Conservation (phyloP, 345 rosid species). For the Atalantia buxifolia region DNA sequence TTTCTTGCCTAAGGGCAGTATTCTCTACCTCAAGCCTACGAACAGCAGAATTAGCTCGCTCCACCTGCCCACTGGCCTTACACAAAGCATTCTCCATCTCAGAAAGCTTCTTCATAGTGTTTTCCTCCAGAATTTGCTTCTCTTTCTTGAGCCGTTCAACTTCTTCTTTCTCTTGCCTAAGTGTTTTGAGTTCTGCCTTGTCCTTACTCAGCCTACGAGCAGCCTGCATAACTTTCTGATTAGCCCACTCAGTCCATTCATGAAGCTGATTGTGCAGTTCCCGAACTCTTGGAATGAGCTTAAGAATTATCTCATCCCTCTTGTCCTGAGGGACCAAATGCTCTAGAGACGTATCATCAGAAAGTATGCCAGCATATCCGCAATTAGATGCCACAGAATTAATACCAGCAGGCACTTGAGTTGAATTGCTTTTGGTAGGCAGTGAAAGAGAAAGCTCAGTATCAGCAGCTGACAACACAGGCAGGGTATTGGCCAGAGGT, state of each 20-base stretch:
- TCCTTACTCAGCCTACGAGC: constrained; percentile 81
- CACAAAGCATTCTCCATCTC: constrained; percentile 82
- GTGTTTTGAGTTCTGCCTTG: constrained; percentile 74
- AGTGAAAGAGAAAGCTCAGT: constrained; percentile 67
- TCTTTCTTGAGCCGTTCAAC: constrained; percentile 84
- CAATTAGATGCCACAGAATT: constrained; percentile 28
- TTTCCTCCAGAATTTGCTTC: constrained; percentile 72
- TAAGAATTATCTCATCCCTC: constrained; percentile 56
- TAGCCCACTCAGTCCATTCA: constrained; percentile 95
- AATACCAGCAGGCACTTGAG: constrained; percentile 33
- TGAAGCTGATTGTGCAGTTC: constrained; percentile 70
- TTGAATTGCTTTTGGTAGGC: constrained; percentile 38
- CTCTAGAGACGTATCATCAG: constrained; percentile 42
- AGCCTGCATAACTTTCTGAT: constrained; percentile 97
- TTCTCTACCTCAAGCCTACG: constrained; percentile 80
- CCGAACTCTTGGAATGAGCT: constrained; percentile 46
- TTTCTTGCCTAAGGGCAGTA: constrained; percentile 59
- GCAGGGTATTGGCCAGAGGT: constrained; percentile 26
- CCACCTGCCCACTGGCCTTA: constrained; percentile 80
- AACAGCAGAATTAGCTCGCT: constrained; percentile 63
- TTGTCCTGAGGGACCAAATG: constrained; percentile 48
- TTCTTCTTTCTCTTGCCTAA: constrained; percentile 88
- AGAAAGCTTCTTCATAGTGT: constrained; percentile 71
- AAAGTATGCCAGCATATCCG: constrained; percentile 39
- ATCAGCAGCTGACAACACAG: constrained; percentile 39